Evolutionary conservation across 2,329 filamentous ascomycete genomes (phyloP), one percentile per base, ranked within the genome.

Genomic region (Diaporthe citrichinensis): DNA sequence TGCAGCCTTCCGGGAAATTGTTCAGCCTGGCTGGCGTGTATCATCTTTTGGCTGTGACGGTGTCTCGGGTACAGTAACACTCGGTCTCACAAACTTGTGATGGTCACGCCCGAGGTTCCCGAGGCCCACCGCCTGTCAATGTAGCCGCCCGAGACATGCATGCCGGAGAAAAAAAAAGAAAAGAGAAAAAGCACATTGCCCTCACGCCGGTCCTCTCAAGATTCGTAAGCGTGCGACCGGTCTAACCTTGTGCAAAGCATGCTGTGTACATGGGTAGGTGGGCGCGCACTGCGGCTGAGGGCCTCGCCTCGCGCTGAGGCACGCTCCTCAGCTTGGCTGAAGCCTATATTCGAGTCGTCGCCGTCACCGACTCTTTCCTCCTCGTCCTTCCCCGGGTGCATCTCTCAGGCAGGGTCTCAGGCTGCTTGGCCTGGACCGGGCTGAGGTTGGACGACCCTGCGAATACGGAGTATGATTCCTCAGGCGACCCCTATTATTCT

Each of bases 211-310:
- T 23, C 9, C 8, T n/a, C 23, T 9, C 62, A 25, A 36, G 28
- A n/a, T 23, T 65, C 17, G 61, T 7, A 49, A 49, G 62, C 23
- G 10, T 25, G 31, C 28, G 44, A n/a, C 25, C 12, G 44, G 25
- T 9, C 4, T 1, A 49, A 49, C 62, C 46, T 68, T 51, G 31
- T 51, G 62, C 44, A 51, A 51, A 36, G 61, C 31, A 68, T 36
- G 23, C 28, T 14, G 34, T n/a, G 36, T 4, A 14, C 61, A 53
- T 39, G 62, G 62, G 9, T 51, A 15, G 62, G 12, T 2, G 44
- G 44, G 62, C 23, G 62, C 23, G 44, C 44, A 34, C 28, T 51
- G 62, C 62, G 62, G 62, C 62, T 68, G 62, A 68, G 23, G 23
- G 12, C 17, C 62, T 68, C 31, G 62, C 44, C 44, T 51, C 39